phyloP scores from a whole-genome alignment of 2,329 filamentous ascomycete genomes.

The Fusarium tanahbumbuense region DNA sequence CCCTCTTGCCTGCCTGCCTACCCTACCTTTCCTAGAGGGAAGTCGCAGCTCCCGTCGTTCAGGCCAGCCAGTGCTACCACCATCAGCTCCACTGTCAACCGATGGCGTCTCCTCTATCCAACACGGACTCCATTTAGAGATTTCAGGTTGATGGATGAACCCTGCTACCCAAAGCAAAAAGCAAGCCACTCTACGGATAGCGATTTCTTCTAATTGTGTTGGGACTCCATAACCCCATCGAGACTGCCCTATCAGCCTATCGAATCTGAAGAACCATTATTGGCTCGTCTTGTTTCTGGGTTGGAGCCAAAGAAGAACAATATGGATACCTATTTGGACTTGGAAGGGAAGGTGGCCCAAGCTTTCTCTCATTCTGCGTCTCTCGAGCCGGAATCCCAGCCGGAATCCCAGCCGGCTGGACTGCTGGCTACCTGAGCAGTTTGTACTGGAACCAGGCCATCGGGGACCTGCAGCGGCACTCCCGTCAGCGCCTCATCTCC shows the following conservation, averaged over 20 bases:
- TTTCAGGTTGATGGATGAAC: slow-evolving; percentile 33
- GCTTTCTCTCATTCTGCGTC: slow-evolving; percentile 6
- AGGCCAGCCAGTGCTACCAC: slow-evolving; percentile 17
- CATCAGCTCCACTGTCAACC: slow-evolving; percentile 30
- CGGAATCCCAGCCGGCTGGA: slow-evolving; percentile 18
- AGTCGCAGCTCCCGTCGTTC: slow-evolving; percentile 12
- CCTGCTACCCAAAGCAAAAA: slow-evolving; percentile 39
- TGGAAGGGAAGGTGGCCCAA: slow-evolving; percentile 13
- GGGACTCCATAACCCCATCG: slow-evolving; percentile 28
- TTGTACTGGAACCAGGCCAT: slow-evolving; percentile 22
- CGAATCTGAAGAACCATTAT: slow-evolving; percentile 33
- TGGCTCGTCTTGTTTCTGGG: slow-evolving; percentile 14
- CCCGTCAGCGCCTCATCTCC: slow-evolving; percentile 20
- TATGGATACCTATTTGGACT: slow-evolving; percentile 4
- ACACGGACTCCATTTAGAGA: slow-evolving; percentile 14
- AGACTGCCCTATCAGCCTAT: slow-evolving; percentile 1
- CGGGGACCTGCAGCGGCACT: slow-evolving; percentile 31
- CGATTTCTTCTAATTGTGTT: slow-evolving; percentile 26
- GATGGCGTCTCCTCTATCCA: slow-evolving; percentile 30
- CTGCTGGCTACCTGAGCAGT: background rate
- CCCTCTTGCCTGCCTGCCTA: background rate
- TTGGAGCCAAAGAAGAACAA: slow-evolving; percentile 21
- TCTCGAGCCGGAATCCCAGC: slow-evolving; percentile 19
- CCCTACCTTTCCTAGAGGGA: background rate
- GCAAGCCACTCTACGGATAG: slow-evolving; percentile 36